These are phyloP conservation scores for Rosa multiflora DNA, from an alignment of 306 rosid species.

Conservation along the genomic window DNA sequence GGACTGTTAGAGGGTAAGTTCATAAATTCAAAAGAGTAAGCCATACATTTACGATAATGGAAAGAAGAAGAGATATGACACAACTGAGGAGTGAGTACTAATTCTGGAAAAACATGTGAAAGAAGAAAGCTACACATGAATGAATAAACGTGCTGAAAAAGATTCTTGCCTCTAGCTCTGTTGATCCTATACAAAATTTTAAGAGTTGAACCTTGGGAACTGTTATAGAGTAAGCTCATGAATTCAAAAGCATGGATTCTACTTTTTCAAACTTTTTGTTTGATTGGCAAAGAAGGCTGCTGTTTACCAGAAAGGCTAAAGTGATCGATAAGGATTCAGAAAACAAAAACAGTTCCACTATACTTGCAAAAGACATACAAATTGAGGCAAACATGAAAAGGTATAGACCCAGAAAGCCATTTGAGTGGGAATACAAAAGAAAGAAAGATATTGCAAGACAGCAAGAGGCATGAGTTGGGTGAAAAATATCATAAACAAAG, in stretches of 20 bases:
- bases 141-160: slow-evolving; percentile 30
- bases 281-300: slow-evolving; percentile 25
- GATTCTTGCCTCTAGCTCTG: slow-evolving; percentile 33
- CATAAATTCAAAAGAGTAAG: background rate
- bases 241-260: slow-evolving; percentile 25
- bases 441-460: background rate
- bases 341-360: background rate
- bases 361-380: slow-evolving; percentile 5
- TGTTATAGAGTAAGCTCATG: slow-evolving; percentile 36
- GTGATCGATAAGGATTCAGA: background rate
- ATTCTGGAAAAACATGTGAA: slow-evolving; percentile 20
- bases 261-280: slow-evolving; percentile 32
- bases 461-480: background rate
- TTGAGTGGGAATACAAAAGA: background rate
- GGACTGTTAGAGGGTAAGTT: background rate
- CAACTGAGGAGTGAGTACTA: background rate
- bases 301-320: slow-evolving; percentile 13
- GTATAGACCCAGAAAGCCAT: slow-evolving; percentile 9
- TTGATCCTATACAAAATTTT: background rate
- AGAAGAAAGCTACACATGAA: slow-evolving; percentile 39
- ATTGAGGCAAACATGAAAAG: background rate
- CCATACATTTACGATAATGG: background rate
- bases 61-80: background rate
- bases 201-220: slow-evolving; percentile 34
- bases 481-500: background rate